Evolutionary conservation across 148 eudicot genomes (phyloP), one percentile per base, ranked within the genome.

Genomic region (Rhododendron ferrugineum): DNA sequence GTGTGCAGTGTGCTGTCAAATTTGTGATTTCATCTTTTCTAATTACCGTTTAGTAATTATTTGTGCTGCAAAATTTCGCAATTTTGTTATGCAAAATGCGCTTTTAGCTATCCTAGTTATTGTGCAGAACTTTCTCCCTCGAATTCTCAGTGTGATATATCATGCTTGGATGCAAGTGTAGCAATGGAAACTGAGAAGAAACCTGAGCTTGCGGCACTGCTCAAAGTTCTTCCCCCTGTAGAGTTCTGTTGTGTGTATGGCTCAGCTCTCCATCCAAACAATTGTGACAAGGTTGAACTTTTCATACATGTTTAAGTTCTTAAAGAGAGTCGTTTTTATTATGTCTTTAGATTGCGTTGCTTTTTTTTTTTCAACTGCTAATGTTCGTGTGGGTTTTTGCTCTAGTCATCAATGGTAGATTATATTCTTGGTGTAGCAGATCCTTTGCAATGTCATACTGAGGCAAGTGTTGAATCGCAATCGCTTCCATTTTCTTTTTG

Each of bases 231-330:
- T 20, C 99, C 99, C 26, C 95, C 96, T 23, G 94, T 97, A 49
- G 97, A 94, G 32, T 97, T 97, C 75, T 93, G 98, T 82, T 97
- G 97, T 89, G 87, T 94, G 52, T 97, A 97, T 88, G 99, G 99
- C 76, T 97, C 99, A 79, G 86, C 88, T 72, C 95, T 97, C 84
- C 98, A 97, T 86, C 99, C 98, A 46, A 97, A 91, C 87, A 93
- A 94, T 85, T 76, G 37, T 66, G 95, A 92, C 73, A 84, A 97
- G 97, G 98, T 96, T 87, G 85, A 50, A 52, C n/a, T 81, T 85
- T 77, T 64, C 36, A 20, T 83, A 36, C 30, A 44, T 8, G 6
- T 78, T 37, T 81, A 20, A 23, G 28, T 70, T 42, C 22, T 47
- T 4, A 14, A 13, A 9, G 62, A 60, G 20, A 14, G 30, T 60